Conservation (phyloP, 2,329 filamentous ascomycete genomes). For the Cytospora piceae region DNA sequence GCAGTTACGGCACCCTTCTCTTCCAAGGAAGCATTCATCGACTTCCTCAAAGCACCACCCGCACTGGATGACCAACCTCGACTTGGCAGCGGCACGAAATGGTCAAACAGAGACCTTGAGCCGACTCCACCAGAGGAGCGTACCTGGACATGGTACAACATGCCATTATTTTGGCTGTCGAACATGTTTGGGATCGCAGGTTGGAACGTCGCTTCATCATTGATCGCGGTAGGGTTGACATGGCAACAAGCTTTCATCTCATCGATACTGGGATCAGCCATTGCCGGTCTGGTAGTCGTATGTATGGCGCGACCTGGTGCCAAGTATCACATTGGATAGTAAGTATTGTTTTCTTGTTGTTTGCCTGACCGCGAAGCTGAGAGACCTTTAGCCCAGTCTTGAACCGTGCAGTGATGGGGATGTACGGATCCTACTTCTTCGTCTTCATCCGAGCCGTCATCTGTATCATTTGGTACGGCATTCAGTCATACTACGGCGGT, state of each 20-base stretch:
- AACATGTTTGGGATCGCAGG: conserved; percentile 37
- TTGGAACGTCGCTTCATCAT: conserved; percentile 38
- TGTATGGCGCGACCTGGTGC: conserved; percentile 37
- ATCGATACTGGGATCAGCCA: conserved; percentile 34
- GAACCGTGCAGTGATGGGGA: conserved; percentile 44
- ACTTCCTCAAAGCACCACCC: conserved; percentile 8
- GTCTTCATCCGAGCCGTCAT: conserved; percentile 42
- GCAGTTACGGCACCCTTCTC: neutral
- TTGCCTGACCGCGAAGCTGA: neutral
- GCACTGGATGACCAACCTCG: neutral
- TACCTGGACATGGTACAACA: conserved; percentile 39
- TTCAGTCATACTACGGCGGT: conserved; percentile 35
- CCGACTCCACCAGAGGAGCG: conserved; percentile 37
- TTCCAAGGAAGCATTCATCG: conserved; percentile 10
- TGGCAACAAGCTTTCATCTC: conserved; percentile 38
- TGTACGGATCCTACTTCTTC: conserved; percentile 48
- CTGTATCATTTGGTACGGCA: conserved; percentile 36
- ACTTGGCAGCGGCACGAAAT: conserved; percentile 31
- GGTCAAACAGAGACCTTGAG: conserved; percentile 40
- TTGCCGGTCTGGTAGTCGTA: conserved; percentile 35
- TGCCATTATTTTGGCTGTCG: conserved; percentile 39
- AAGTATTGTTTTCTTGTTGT: neutral
- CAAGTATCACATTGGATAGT: conserved; percentile 38
- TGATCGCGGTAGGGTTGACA: conserved; percentile 38
- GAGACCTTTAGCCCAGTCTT: conserved; percentile 38